Base-by-base conservation (phyloP, 352 stramenopile species). In the Globisporangium megalacanthum region DNA sequence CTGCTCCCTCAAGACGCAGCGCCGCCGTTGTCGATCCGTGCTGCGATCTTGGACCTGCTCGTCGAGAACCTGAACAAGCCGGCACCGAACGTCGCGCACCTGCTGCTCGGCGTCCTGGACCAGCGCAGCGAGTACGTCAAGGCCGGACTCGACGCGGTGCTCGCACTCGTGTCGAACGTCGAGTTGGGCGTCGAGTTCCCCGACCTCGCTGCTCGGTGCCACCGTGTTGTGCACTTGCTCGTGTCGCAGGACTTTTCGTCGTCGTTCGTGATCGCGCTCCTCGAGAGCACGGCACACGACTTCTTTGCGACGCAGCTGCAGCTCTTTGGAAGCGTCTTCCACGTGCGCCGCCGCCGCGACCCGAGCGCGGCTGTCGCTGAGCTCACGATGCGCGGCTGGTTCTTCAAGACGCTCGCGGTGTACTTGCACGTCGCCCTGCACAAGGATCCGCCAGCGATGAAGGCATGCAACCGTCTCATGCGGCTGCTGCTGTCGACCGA, bases 321-420 rank as follows among this genome's bases (percentile, higher is more conserved):
- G 55, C 68, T 89, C 13, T 91, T 91, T 54, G 68, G 62, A 36
- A 65, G 64, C 25, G 60, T 83, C 5, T 81, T 74, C 49, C 65
- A 72, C 49, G 65, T 86, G 10, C 50, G 58, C n/a, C 72, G 62
- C 31, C 68, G 77, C 50, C 77, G 65, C 19, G 68, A 61, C 37
- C 56, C 71, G 14, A 62, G 64, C 49, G 63, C 72, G 46, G 66
- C 59, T 9, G 75, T 84, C 60, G 70, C 75, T 13, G 73, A 86
- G 37, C 56, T 94, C 10, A 85, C 89, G 52, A 89, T 90, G 78
- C 81, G 81, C 17, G 82, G 80, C 9, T 94, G 84, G 84, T 89
- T 92, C 46, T 87, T 91, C 57, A 90, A 94, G 60, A 77, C 72
- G 4, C 64, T 92, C 1, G 75, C 84, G 5, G 76, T 94, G 52